Evolutionary conservation across 805 yeast genomes (phyloP).

Genomic region (Lachancea nothofagi): DNA sequence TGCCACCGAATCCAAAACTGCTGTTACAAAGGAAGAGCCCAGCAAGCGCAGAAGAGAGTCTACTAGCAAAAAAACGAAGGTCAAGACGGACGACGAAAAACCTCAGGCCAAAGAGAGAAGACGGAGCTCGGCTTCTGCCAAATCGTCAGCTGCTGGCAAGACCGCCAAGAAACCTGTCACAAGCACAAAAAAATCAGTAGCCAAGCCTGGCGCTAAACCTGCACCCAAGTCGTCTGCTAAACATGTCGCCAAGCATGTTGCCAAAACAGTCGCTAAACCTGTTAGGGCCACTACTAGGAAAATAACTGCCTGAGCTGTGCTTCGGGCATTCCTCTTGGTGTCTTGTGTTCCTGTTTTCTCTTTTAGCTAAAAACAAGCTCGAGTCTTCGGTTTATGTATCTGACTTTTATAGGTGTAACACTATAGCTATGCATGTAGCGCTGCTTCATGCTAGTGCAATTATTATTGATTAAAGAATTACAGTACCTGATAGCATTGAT

Average conservation of each 20-base stretch:
- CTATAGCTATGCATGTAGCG: too few relatives aligned
- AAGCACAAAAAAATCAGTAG: neutral
- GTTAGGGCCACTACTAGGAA: slow-evolving; percentile 1
- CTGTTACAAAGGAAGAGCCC: slow-evolving; percentile 21
- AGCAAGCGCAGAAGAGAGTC: slow-evolving; percentile 4
- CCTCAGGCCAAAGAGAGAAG: slow-evolving; percentile 3
- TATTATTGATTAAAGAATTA: too few relatives aligned
- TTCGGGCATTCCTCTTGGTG: too few relatives aligned
- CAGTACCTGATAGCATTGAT: too few relatives aligned
- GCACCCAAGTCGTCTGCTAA: slow-evolving; percentile 1
- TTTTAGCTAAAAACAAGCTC: too few relatives aligned
- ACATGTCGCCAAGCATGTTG: neutral
- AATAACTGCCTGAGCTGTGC: too few relatives aligned
- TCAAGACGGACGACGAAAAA: neutral
- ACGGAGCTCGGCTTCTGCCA: slow-evolving; percentile 2
- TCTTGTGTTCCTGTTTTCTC: too few relatives aligned
- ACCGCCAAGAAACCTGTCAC: slow-evolving; percentile 1
- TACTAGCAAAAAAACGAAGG: slow-evolving; percentile 1
- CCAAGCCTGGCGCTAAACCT: neutral
- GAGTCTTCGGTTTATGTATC: too few relatives aligned
- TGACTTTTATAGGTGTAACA: too few relatives aligned
- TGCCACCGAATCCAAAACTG: slow-evolving; percentile 20
- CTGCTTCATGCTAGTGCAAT: too few relatives aligned
- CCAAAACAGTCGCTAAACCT: neutral
- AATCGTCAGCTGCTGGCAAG: neutral